Evolutionary conservation across 768 basidiomycete genomes (phyloP).

Genomic region (Exidia glandulosa): DNA sequence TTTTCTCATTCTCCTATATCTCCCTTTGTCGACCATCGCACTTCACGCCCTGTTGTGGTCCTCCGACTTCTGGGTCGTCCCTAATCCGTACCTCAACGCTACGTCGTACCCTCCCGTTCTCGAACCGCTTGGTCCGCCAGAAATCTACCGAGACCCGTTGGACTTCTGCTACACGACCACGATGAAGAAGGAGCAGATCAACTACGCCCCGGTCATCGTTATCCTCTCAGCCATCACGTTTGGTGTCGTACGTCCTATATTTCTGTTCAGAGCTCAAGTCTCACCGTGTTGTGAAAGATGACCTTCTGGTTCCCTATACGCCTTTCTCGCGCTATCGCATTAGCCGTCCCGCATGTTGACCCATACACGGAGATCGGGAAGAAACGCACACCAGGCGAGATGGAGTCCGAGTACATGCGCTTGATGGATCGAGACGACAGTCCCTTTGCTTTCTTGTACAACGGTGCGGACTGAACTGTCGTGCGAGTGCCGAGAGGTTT

Average conservation of each 20-base stretch:
- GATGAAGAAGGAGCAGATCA: constrained; percentile 57
- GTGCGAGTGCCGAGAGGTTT: constrained; percentile 27
- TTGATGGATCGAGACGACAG: constrained; percentile 51
- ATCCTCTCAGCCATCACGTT: constrained; percentile 46
- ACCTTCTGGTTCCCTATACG: constrained; percentile 62
- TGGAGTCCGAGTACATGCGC: constrained; percentile 63
- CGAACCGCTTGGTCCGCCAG: constrained; percentile 42
- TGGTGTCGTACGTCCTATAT: constrained; percentile 30
- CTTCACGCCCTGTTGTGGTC: constrained; percentile 71
- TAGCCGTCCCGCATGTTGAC: constrained; percentile 54
- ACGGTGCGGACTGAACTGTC: constrained; percentile 30
- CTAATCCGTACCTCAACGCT: constrained; percentile 55
- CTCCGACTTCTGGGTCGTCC: constrained; percentile 60
- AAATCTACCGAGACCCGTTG: constrained; percentile 46
- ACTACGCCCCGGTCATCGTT: constrained; percentile 54
- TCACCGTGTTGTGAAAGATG: constrained; percentile 28
- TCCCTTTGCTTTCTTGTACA: constrained; percentile 63
- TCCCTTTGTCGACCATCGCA: constrained; percentile 69
- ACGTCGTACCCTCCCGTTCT: constrained; percentile 39
- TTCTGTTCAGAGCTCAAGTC: background rate
- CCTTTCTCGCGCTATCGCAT: constrained; percentile 42
- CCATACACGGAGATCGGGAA: constrained; percentile 62
- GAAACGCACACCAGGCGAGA: constrained; percentile 38
- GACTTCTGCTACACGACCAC: constrained; percentile 77
- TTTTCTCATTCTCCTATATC: constrained; percentile 54